A percentile compares a stretch with the other conserved stretches of the same genome.
Evolutionary conservation across 805 yeast genomes (phyloP).

Genomic region (Saccharomycopsis guyanensis): DNA sequence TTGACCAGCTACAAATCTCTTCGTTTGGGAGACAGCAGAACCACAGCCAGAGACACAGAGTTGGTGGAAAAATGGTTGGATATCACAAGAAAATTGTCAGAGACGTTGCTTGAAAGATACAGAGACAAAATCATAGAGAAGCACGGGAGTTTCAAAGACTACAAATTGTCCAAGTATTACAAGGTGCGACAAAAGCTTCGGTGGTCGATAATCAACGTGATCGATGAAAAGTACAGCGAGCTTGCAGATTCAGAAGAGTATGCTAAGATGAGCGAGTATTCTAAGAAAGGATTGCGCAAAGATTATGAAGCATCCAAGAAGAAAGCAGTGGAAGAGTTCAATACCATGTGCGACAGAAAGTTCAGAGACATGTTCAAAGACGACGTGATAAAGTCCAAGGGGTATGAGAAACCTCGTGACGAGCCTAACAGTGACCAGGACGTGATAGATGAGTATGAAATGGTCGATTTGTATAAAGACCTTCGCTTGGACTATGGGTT

Average conservation of each 20-base stretch:
- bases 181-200: slow-evolving; percentile 8
- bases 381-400: slow-evolving; percentile 12
- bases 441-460: slow-evolving; percentile 18
- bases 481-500: slow-evolving; percentile 14
- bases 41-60: slow-evolving; percentile 3
- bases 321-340: slow-evolving; percentile 11
- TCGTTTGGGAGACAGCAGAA: slow-evolving; percentile 1
- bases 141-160: slow-evolving; percentile 13
- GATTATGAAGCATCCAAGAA: slow-evolving; percentile 12
- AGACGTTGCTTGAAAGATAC: slow-evolving; percentile 7
- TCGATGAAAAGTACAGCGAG: slow-evolving; percentile 14
- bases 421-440: slow-evolving; percentile 15
- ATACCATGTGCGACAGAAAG: slow-evolving; percentile 11
- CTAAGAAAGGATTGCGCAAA: slow-evolving; percentile 8
- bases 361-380: slow-evolving; percentile 17
- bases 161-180: slow-evolving; percentile 19
- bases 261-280: slow-evolving; percentile 13
- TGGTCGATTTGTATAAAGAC: slow-evolving; percentile 19
- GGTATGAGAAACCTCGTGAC: not conserved
- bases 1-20: slow-evolving; percentile 14
- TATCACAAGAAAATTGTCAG: slow-evolving; percentile 2
- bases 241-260: slow-evolving; percentile 8
- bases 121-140: slow-evolving; percentile 14
- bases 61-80: slow-evolving; percentile 16
- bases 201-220: slow-evolving; percentile 7